Evolutionary conservation across 805 yeast species (phyloP).

Genomic region (Candida suzukii): DNA sequence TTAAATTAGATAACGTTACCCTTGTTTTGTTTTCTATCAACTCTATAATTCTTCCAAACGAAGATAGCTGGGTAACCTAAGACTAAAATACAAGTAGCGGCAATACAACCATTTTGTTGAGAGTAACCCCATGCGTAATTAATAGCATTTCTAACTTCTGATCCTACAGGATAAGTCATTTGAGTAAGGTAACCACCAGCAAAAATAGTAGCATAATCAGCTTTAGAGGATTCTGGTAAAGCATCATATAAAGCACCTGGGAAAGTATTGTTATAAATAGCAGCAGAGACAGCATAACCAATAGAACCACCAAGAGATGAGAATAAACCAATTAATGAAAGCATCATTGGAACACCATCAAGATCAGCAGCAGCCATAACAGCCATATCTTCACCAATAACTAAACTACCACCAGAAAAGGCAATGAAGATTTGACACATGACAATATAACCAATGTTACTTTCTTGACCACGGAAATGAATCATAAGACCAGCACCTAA

Average conservation of each 20-base stretch:
- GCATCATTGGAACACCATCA: slow-evolving; percentile 33
- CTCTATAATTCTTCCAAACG: slow-evolving; percentile 23
- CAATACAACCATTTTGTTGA: slow-evolving; percentile 17
- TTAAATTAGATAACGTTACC: slow-evolving; percentile 10
- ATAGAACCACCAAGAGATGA: slow-evolving; percentile 31
- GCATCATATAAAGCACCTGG: slow-evolving; percentile 14
- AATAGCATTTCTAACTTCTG: slow-evolving; percentile 18
- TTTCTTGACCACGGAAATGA: slow-evolving; percentile 16
- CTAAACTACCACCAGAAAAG: slow-evolving; percentile 32
- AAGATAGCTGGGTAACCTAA: slow-evolving; percentile 16
- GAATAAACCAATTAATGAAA: slow-evolving; percentile 28
- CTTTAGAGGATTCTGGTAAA: slow-evolving; percentile 20
- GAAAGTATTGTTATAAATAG: slow-evolving; percentile 28
- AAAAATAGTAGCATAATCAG: slow-evolving; percentile 9
- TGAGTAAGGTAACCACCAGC: slow-evolving; percentile 17
- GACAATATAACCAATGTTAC: slow-evolving; percentile 15
- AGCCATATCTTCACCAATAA: slow-evolving; percentile 25
- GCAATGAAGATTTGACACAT: slow-evolving; percentile 29
- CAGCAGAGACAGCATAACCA: slow-evolving; percentile 33
- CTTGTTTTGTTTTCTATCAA: slow-evolving; percentile 13
- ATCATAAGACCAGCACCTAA: slow-evolving; percentile 20
- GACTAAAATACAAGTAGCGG: slow-evolving; percentile 18
- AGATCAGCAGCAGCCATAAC: slow-evolving; percentile 32
- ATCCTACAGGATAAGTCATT: slow-evolving; percentile 17
- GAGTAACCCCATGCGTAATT: slow-evolving; percentile 19